Evolutionary conservation across 2,329 filamentous ascomycete genomes (phyloP).

Genomic region (Elsinoe australis): DNA sequence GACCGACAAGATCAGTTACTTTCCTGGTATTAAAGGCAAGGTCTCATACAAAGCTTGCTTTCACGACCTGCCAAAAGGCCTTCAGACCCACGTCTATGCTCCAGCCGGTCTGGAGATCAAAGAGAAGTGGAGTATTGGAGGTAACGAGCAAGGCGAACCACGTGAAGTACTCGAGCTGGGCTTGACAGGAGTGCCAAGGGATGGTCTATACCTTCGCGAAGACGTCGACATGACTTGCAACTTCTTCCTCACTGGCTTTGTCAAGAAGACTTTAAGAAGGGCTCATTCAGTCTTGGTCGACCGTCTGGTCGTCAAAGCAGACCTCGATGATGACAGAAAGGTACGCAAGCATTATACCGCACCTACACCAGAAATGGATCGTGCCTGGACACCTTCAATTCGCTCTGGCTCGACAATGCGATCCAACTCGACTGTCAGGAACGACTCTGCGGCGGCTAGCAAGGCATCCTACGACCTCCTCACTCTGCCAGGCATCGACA

Average conservation of each 20-base stretch:
- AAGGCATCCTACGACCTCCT: constrained; percentile 6
- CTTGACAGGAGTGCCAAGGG: constrained; percentile 50
- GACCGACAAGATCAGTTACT: constrained; percentile 67
- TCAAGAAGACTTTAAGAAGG: constrained; percentile 74
- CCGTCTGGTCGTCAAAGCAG: constrained; percentile 23
- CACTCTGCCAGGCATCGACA: neutral
- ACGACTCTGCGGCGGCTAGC: constrained; percentile 6
- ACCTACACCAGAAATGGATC: neutral
- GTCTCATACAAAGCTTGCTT: constrained; percentile 76
- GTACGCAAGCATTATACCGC: constrained; percentile 16
- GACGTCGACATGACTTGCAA: constrained; percentile 80
- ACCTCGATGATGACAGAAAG: constrained; percentile 20
- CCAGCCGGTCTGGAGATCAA: constrained; percentile 73
- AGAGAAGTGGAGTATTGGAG: constrained; percentile 68
- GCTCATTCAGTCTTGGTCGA: constrained; percentile 65
- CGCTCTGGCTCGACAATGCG: constrained; percentile 3
- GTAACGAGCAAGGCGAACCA: constrained; percentile 63
- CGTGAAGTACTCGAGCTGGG: constrained; percentile 55
- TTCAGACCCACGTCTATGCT: constrained; percentile 78
- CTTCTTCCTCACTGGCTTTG: constrained; percentile 64
- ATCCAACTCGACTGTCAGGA: constrained; percentile 6
- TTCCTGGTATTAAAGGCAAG: constrained; percentile 61
- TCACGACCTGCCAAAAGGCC: constrained; percentile 61
- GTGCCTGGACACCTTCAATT: constrained; percentile 9
- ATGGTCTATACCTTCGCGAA: constrained; percentile 74